Conservation (phyloP, 2,329 filamentous ascomycete genomes). For the Neoascochyta sp. region DNA sequence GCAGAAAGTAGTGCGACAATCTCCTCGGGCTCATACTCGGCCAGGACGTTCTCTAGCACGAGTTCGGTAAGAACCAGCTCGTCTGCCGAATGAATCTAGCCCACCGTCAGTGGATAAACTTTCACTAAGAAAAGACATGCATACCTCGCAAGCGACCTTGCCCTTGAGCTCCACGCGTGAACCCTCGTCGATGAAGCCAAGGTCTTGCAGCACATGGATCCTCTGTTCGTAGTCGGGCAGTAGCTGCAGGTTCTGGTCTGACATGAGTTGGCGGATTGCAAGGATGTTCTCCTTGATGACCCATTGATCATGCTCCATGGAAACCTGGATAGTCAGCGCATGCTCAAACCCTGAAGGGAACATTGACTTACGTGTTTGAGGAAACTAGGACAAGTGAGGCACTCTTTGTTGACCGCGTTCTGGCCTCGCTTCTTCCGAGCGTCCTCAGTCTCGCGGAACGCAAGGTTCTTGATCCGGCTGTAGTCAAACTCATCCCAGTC, state of each 20-base stretch:
- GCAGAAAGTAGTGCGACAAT: constrained; percentile 90
- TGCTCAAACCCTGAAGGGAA: neutral
- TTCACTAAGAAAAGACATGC: constrained; percentile 4
- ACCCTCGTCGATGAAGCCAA: constrained; percentile 85
- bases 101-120: constrained; percentile 1
- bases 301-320: constrained; percentile 96
- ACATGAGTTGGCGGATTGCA: constrained; percentile 81
- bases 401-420: constrained; percentile 61
- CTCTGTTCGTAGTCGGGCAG: constrained; percentile 96
- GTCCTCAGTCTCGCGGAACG: constrained; percentile 73
- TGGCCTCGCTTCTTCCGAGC: constrained; percentile 63
- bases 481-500: constrained; percentile 85
- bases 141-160: constrained; percentile 88
- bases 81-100: constrained; percentile 83
- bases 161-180: constrained; percentile 92
- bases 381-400: constrained; percentile 70
- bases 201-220: constrained; percentile 83
- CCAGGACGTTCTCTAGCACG: constrained; percentile 92
- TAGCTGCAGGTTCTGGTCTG: constrained; percentile 92
- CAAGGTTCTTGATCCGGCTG: constrained; percentile 74
- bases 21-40: constrained; percentile 91
- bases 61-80: constrained; percentile 94
- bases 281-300: constrained; percentile 90
- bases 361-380: constrained; percentile 73
- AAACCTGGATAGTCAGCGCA: constrained; percentile 58